Evolutionary conservation across 148 eudicot species (phyloP), one percentile per base, ranked within the genome.

Genomic region (Fagopyrum tataricum): DNA sequence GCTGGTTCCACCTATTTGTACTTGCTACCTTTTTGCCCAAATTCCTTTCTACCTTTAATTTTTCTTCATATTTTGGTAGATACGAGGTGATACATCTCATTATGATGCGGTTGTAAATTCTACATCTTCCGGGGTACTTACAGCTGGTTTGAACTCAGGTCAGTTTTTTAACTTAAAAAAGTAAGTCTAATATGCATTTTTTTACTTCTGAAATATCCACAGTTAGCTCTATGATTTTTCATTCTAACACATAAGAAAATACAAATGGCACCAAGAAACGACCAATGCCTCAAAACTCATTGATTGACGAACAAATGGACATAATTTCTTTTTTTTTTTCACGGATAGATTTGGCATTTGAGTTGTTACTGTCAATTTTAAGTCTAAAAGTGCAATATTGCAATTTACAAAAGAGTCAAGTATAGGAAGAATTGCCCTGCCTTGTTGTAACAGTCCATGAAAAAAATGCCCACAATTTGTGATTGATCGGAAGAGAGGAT

Each of bases 81-180:
- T 92, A 77, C 83, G 94, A 83, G 97, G 99, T 26, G 96, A 90
- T 62, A 91, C 97, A 39, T 70, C 97, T 44, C 99, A 95, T 82
- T 95, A 95, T 79, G 99, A 95, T 74, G 97, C 97, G 77, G 99
- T 95, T 56, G 93, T 91, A 55, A 95, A 95, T 81, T 87, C 99
- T 18, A 93, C 94, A 18, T 84, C 97, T 62, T 95, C 99, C 66
- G 99, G 99, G 76, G 88, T 95, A 42, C 91, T 88, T 23, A 87
- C 97, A 39, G 97, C 99, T 41, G 93, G 96, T 76, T 75, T 95
- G 69, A 92, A 77, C 81, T 95, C 99, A 85, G 99, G 99, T 91
- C 18, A 37, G 18, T 37, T 31, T 12, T 10, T 61, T 62, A 13
- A 5, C 15, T 8, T 11, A 59, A 9, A 9, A 39, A 10, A 31